These are phyloP conservation scores for Neurospora crassa DNA, from an alignment of 2,329 filamentous ascomycete genomes.

Conservation along the genomic window DNA sequence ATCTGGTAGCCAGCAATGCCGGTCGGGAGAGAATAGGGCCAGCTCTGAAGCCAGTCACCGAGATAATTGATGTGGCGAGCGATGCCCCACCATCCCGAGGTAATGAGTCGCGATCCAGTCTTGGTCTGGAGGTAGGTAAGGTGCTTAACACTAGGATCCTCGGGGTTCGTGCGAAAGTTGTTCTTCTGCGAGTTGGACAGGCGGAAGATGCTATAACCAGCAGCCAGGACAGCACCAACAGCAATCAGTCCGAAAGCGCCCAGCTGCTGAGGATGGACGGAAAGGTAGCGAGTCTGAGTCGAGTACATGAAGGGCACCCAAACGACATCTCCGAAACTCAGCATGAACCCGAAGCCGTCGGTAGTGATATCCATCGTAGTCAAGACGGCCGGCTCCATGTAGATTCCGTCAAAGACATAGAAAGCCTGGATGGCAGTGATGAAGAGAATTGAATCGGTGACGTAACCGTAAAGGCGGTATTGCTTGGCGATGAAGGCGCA, in stretches of 20 bases:
- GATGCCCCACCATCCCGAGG: slow-evolving; percentile 86
- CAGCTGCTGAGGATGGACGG: slow-evolving; percentile 71
- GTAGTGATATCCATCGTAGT: slow-evolving; percentile 92
- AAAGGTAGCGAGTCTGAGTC: slow-evolving; percentile 74
- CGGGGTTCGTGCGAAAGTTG: slow-evolving; percentile 77
- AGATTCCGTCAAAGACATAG: slow-evolving; percentile 77
- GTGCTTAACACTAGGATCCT: slow-evolving; percentile 68
- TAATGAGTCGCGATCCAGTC: slow-evolving; percentile 69
- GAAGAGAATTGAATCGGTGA: slow-evolving; percentile 79
- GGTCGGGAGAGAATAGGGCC: slow-evolving; percentile 83
- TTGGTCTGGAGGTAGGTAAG: slow-evolving; percentile 81
- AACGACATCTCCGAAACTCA: slow-evolving; percentile 82
- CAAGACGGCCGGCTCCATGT: slow-evolving; percentile 79
- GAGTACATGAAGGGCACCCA: slow-evolving; percentile 92
- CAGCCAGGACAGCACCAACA: slow-evolving; percentile 56
- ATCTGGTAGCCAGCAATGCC: slow-evolving; percentile 75
- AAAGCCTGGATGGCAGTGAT: slow-evolving; percentile 68
- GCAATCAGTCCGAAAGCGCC: slow-evolving; percentile 55
- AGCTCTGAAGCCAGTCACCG: slow-evolving; percentile 89
- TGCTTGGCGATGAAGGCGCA: slow-evolving; percentile 79
- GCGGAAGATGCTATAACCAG: slow-evolving; percentile 88
- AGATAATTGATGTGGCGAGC: slow-evolving; percentile 94
- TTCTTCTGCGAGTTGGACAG: slow-evolving; percentile 94
- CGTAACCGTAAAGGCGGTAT: slow-evolving; percentile 71
- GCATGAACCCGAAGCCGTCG: slow-evolving; percentile 93